Evolutionary conservation across 139 green algal species (phyloP).

Genomic region (Chlorella sp.): DNA sequence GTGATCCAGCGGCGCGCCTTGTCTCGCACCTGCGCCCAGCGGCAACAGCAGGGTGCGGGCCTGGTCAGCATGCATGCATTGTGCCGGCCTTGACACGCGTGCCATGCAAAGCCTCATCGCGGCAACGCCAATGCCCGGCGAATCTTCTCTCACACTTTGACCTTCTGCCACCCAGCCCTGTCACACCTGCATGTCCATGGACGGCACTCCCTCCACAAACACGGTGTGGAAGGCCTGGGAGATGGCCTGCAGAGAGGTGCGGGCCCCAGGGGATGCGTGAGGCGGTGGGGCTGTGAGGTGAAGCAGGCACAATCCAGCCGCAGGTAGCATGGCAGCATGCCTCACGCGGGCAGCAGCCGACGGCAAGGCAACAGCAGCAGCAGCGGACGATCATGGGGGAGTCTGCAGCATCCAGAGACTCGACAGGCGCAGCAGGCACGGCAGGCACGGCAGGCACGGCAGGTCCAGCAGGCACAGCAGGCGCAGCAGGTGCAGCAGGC

Average conservation of each 20-base stretch:
- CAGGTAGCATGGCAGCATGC: no score
- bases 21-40: conserved; percentile 62
- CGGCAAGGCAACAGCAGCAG: no score
- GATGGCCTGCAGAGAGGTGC: conserved; percentile 51
- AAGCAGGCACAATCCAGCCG: no score
- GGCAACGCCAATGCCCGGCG: neutral
- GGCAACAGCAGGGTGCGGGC: neutral
- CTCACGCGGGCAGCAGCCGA: no score
- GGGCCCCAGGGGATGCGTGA: no score
- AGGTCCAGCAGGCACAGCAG: neutral
- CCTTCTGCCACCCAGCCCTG: neutral
- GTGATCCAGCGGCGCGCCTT: conserved; percentile 91
- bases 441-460: neutral
- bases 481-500: neutral
- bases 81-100: neutral
- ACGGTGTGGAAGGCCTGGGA: conserved; percentile 75
- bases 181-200: conserved; percentile 69
- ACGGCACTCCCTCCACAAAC: conserved; percentile 73
- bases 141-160: neutral
- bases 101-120: neutral
- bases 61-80: neutral
- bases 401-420: no score
- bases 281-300: no score
- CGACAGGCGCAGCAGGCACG: no score
- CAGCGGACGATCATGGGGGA: no score